Evolutionary conservation across 1,284 basidiomycete species (phyloP), one percentile per base, ranked within the genome.

Genomic region (Trametes versicolor): DNA sequence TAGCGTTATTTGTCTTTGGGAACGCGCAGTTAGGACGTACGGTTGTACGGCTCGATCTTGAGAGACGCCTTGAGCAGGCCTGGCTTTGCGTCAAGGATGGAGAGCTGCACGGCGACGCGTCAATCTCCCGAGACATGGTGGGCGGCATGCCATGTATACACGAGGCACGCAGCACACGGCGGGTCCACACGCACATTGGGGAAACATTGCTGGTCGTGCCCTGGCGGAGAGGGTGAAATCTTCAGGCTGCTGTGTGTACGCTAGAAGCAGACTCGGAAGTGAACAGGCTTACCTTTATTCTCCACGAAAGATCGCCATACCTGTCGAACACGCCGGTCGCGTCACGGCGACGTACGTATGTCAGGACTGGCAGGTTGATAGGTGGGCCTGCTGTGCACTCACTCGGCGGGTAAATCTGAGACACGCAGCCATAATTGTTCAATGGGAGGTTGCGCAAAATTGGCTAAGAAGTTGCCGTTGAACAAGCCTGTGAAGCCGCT

Each of bases 291-390:
- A 89, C 92, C 92, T 83, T 89, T 85, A 70, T 88, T 91, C 58
- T 89, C 87, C 1, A 93, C 70, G 73, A 94, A 94, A 13, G 90
- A 92, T 74, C 87, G 86, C 92, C 92, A 94, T 62, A 94, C 92
- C 91, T 93, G 61, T 27, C 53, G 57, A 39, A 49, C 23, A 58
- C n/a, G n/a, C n/a, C n/a, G 21, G 54, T n/a, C 32, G 32, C 29
- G 55, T 47, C 43, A 48, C 9, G 13, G 32, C 23, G 23, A 7
- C 48, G 50, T 53, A n/a, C 39, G 50, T 51, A n/a, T 45, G 54
- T 51, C 27, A 43, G 39, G 45, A 23, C 10, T 25, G 29, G 29
- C 8, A n/a, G n/a, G 29, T 4, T 41, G 47, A n/a, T 45, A 37
- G 19, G 54, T 39, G 37, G 19, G 55, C 15, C 7, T 25, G 48